These are phyloP conservation scores for Sarcodon aspratus DNA, from an alignment of 768 basidiomycete genomes.

Conservation along the genomic window DNA sequence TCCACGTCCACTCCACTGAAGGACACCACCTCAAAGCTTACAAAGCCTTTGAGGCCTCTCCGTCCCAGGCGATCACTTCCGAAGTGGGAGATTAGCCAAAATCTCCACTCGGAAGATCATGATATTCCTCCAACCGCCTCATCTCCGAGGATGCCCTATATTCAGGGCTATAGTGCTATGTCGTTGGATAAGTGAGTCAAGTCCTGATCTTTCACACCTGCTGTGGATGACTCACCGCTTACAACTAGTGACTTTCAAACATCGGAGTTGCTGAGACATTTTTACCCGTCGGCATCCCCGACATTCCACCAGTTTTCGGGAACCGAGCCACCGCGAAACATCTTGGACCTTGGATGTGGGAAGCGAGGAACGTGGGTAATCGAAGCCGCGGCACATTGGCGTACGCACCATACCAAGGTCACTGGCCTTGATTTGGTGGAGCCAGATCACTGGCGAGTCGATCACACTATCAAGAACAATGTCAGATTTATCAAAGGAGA, in stretches of 20 bases:
- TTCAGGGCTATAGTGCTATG: constrained; percentile 53
- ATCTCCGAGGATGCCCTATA: constrained; percentile 30
- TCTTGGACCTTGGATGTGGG: constrained; percentile 73
- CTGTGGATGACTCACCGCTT: constrained; percentile 6
- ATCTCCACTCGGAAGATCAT: too few species aligned
- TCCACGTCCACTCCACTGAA: neutral
- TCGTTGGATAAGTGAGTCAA: constrained; percentile 40
- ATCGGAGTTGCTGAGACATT: constrained; percentile 35
- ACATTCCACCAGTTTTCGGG: constrained; percentile 43
- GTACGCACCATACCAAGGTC: constrained; percentile 32
- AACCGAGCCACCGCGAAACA: constrained; percentile 35
- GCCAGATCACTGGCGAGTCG: constrained; percentile 9
- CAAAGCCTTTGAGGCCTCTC: constrained; percentile 38
- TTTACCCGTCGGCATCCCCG: constrained; percentile 41
- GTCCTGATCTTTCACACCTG: constrained; percentile 11
- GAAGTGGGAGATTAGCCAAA: constrained; percentile 9
- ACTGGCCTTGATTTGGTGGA: constrained; percentile 57
- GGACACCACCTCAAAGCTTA: constrained; percentile 13
- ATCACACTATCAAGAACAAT: constrained; percentile 20
- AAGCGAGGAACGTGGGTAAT: constrained; percentile 50
- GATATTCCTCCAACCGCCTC: too few species aligned
- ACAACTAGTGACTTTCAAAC: constrained; percentile 47
- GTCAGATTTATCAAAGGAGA: constrained; percentile 49
- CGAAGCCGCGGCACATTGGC: constrained; percentile 55
- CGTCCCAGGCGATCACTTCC: constrained; percentile 26